Base-by-base conservation (phyloP, 805 yeast species). In the Ogataea populi-albae region DNA sequence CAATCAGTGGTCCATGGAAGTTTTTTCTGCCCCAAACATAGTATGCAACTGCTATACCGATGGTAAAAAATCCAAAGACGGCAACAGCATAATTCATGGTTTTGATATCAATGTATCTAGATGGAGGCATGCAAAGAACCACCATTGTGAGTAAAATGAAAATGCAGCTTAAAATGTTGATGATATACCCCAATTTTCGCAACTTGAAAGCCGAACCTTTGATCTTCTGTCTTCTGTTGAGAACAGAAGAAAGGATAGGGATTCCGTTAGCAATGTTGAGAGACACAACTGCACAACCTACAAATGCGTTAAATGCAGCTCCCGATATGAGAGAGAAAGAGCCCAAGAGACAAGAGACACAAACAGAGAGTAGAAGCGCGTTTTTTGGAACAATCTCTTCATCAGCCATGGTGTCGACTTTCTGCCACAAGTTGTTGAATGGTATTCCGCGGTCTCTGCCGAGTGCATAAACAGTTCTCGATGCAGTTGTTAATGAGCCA, bases 371-470 rank as follows among this genome's bases (percentile, higher is more conserved):
- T 26, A 79, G 57, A 17, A 84, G 65, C 0, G 93, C 83, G 54
- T 84, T 79, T 45, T 74, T 75, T 2, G 94, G 95, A 16, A 84
- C 78, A 20, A 68, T 71, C 28, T 75, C 75, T 36, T 72, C 68
- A 37, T 74, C 75, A 3, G 45, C 64, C 8, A 74, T 69, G 5
- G 66, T 55, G 47, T 80, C 81, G 26, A 86, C 85, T 47, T 72
- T 71, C 3, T 77, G 71, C 87, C 89, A 84, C 11, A 73, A 48
- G 9, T 72, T 66, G 37, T 76, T 72, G 47, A 66, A 74, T 2
- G 94, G 94, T 28, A 86, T 59, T 0, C 88, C 95, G 23, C 80
- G 85, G 56, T 86, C 95, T 62, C 95, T 73, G 34, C 91, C 86
- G 62, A 86, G 79, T 17, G 86, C 82, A 55, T 75, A 85, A 0